Evolutionary conservation across 345 rosid genomes (phyloP), one percentile per base, ranked within the genome.

Genomic region (Schrenkiella parvula): DNA sequence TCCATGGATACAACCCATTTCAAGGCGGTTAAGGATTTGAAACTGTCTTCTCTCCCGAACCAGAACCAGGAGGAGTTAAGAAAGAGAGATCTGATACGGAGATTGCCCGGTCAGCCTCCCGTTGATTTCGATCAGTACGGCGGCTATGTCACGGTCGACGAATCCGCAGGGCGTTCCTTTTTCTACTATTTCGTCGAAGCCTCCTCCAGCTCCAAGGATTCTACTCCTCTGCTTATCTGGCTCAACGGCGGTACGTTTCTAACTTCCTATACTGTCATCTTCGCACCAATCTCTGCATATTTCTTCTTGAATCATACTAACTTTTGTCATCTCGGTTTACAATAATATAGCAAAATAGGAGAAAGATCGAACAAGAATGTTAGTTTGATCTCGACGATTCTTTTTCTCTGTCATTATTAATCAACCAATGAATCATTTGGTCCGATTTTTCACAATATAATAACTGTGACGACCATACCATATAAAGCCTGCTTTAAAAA

Each of bases 221-320:
- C 89, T 26, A 55, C 82, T 72, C 92, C 98, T 72, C 88, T 92
- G 69, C 86, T 92, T 82, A 85, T 89, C n/a, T 92, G 98, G 98
- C 92, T 89, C 19, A 89, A 92, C 56, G 98, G 98, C 69, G 96
- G 96, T 92, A 84, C 15, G 64, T 43, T 64, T 65, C 66, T 38
- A 23, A 52, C 48, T 35, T 52, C 11, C 29, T 35, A 0, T 21
- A 32, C 31, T 32, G 19, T 22, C 19, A 61, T 61, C 21, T 41
- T 42, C 48, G 22, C 14, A 22, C 32, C 19, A 8, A 18, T 18
- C 5, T 55, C 39, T 55, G 4, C 57, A 13, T 51, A 22, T 26
- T 25, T 52, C 11, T 55, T 31, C 38, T 54, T 55, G 37, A n/a
- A 10, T 53, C n/a, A 26, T 13, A 55, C 39, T 31, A 1, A 9